Evolutionary conservation across 1,139 yeast genomes (phyloP), one percentile per base, ranked within the genome.

Genomic region (Scheffersomyces titani): DNA sequence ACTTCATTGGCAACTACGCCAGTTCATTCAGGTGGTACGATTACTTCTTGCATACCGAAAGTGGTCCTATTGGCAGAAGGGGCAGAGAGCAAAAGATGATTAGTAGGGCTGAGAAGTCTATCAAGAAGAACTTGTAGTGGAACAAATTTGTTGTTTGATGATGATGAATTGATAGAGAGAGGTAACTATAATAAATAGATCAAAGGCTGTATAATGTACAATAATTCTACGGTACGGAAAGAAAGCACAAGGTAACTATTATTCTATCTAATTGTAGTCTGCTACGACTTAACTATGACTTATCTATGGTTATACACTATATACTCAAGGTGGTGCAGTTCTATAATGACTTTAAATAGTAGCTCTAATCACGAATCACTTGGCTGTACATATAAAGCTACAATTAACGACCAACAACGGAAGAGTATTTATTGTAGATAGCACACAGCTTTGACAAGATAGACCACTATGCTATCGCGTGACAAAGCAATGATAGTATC

Each of bases 11-110:
- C 57, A 92, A 92, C 76, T 93, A 92, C 72, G 96, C 98, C 24
- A 89, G 96, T 56, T 87, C 94, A 45, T 93, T 93, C 83, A 86
- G 97, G 76, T 90, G 96, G 90, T 92, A 97, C 96, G 98, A 93
- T 76, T 88, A 78, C 71, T 66, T 86, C 60, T 77, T 93, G 66
- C 87, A 87, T 64, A 93, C 98, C 30, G 97, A 93, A 72, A 88
- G 93, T 63, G 93, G 93, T 56, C 80, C 84, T 49, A 83, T 81
- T 63, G 92, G 90, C 45, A 88, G 84, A 71, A 75, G 75, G 36
- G 78, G 79, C 57, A 82, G 93, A 72, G 92, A 88, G 70, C 76
- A 71, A 57, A 83, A 80, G 65, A 80, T 83, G 84, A 83, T 76
- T 68, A 65, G 64, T 52, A 76, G 68, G 61, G 88, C 87, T 36